These are phyloP conservation scores for Yarrowia yakushimensis DNA, from an alignment of 805 yeast species.

Conservation along the genomic window DNA sequence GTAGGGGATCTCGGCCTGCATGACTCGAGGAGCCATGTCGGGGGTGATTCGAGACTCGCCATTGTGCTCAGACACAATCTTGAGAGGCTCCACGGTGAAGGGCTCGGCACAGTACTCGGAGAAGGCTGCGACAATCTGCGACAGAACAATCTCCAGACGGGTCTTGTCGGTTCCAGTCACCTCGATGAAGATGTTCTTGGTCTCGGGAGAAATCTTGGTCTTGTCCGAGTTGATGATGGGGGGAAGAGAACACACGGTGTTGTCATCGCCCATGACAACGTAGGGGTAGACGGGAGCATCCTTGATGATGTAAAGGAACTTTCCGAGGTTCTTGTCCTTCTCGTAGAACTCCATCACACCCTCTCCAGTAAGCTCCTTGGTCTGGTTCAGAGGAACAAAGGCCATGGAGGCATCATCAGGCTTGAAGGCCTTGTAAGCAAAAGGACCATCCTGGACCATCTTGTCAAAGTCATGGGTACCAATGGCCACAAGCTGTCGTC, in stretches of 20 bases:
- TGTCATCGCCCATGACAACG: constrained; percentile 72
- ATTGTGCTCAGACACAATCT: constrained; percentile 79
- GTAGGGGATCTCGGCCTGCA: constrained; percentile 74
- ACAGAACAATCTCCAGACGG: constrained; percentile 87
- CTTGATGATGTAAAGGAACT: constrained; percentile 80
- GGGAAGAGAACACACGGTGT: constrained; percentile 85
- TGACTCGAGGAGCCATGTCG: constrained; percentile 57
- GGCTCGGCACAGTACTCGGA: constrained; percentile 78
- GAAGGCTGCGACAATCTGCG: constrained; percentile 94
- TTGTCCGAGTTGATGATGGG: constrained; percentile 93
- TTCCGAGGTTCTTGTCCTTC: constrained; percentile 83
- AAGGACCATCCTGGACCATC: constrained; percentile 59
- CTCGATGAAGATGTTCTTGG: constrained; percentile 87
- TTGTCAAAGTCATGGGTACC: constrained; percentile 95
- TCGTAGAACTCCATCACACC: constrained; percentile 86
- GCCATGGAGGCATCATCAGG: constrained; percentile 67
- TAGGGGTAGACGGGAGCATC: constrained; percentile 83
- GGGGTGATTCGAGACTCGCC: constrained; percentile 74
- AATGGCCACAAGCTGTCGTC: constrained; percentile 95
- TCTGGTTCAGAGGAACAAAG: constrained; percentile 43
- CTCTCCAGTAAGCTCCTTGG: constrained; percentile 59
- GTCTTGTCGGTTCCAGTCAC: constrained; percentile 94
- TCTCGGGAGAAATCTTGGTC: constrained; percentile 80
- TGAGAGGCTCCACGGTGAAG: constrained; percentile 86
- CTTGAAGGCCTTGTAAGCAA: constrained; percentile 78